phyloP scores from a whole-genome alignment of 139 green algal species.

The Tetradesmus lagerheimii region DNA sequence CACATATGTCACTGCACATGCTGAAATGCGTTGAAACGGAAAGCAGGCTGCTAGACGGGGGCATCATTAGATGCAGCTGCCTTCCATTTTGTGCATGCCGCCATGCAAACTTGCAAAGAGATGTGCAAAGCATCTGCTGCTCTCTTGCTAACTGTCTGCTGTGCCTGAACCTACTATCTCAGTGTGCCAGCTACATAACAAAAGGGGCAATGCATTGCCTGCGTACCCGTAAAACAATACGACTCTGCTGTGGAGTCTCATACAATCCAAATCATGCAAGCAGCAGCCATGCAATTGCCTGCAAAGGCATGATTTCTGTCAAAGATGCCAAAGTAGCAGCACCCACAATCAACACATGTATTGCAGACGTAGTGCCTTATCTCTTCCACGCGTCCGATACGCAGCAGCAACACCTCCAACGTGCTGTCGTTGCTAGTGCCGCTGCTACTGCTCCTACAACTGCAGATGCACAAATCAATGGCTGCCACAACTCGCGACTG shows the following conservation, averaged over 20 bases:
- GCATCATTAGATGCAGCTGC: background rate
- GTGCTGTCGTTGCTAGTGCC: background rate
- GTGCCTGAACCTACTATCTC: background rate
- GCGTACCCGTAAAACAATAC: background rate
- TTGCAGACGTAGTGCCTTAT: background rate
- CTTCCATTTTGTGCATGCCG: background rate
- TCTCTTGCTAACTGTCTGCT: background rate
- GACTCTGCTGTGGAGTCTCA: background rate
- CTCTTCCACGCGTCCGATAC: background rate
- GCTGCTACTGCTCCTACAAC: background rate
- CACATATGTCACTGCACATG: too few species aligned
- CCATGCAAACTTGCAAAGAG: background rate
- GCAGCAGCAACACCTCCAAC: background rate
- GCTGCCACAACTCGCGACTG: background rate
- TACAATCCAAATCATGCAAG: background rate
- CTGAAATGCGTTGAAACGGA: too few species aligned
- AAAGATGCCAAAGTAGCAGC: background rate
- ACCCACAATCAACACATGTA: background rate
- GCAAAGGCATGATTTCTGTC: background rate
- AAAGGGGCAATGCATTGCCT: background rate
- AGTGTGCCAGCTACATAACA: background rate
- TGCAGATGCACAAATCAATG: background rate
- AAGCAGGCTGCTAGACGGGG: too few species aligned
- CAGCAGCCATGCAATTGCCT: background rate
- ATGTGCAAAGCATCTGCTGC: background rate